Evolutionary conservation across 768 basidiomycete species (phyloP), one percentile per base, ranked within the genome.

Genomic region (Kwoniella sp.): DNA sequence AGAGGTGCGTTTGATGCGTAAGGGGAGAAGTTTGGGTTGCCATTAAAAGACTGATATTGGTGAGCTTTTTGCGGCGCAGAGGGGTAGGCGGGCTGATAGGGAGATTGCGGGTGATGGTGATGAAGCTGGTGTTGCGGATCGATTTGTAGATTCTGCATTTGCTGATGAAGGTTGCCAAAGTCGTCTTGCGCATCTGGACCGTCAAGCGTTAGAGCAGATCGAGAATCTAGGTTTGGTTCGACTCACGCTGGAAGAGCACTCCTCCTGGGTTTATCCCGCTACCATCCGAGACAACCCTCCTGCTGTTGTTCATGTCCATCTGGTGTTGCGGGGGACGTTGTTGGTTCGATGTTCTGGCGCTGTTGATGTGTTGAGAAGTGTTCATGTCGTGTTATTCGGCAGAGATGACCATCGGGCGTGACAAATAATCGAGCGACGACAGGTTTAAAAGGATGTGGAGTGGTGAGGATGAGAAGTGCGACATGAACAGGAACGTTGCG

Each of bases 21-120:
- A 45, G 41, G 20, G 4, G 41, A 45, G 41, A 45, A 57, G 34
- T 61, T 56, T 15, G 53, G 41, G 28, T 45, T 58, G 2, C 52
- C 26, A 31, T 20, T 28, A 29, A 17, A 59, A 13, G 63, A 38
- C 22, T 65, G 63, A 41, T 57, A 65, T 0, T 48, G 57, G 20
- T 52, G 57, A 13, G 41, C 38, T 9, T 58, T 50, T 25, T 58
- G 58, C 48, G 31, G 7, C 13, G 34, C 34, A 34, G 7, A 3
- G 20, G 41, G 41, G 17, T 45, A 45, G 20, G 41, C 22, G 41
- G 55, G 50, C 41, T 48, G 62, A 26, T 47, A 50, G 51, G 55
- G 30, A 38, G 51, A 25, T 23, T 63, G 45, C 29, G 12, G 25
- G 1, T 57, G 55, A 4, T 34, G 22, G 9, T 57, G 28, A 5